Evolutionary conservation across 495 filamentous ascomycete species (phyloP), one percentile per base, ranked within the genome.

Genomic region (Trichoderma erinaceum): DNA sequence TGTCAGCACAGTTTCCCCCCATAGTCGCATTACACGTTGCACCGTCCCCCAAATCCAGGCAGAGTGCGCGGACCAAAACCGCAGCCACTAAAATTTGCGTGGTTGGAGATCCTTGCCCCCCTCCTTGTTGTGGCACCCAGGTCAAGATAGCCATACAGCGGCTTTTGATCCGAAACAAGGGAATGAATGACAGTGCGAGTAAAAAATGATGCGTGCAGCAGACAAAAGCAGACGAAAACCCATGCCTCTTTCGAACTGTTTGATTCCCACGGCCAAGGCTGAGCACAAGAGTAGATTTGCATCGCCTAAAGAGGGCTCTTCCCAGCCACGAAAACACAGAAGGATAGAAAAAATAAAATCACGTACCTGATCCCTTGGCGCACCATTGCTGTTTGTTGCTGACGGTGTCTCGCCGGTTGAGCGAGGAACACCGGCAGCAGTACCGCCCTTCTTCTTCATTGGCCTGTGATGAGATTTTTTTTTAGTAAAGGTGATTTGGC

Each of bases 361-460:
- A 73, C 82, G 75, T 78, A 84, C 82, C 78, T 83, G 78, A 66
- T 75, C 76, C 27, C 72, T 68, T 66, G 74, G 69, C 63, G 70
- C 72, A 66, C 80, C 79, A 71, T 79, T 80, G 68, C 78, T 76
- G 23, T 78, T 69, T 23, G 84, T 82, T 70, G 81, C 84, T 67
- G 75, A 80, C 58, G 80, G 78, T 18, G 43, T 43, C 70, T 84
- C 81, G 68, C 81, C 83, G 71, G 76, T 80, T 52, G 78, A 73
- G 70, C 82, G 81, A 69, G 84, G 80, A 70, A 85, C 79, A 61
- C 84, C 84, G 65, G 80, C 77, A 68, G 76, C 78, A 67, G 79
- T 78, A 15, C 81, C 79, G 56, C 78, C 79, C 75, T 83, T 85
- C 76, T 82, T 85, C 76, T 86, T 86, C 76, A 85, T 79, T 52